These are phyloP conservation scores for Lactuca sativa DNA, from an alignment of 129 eudicot species.

Conservation along the genomic window DNA sequence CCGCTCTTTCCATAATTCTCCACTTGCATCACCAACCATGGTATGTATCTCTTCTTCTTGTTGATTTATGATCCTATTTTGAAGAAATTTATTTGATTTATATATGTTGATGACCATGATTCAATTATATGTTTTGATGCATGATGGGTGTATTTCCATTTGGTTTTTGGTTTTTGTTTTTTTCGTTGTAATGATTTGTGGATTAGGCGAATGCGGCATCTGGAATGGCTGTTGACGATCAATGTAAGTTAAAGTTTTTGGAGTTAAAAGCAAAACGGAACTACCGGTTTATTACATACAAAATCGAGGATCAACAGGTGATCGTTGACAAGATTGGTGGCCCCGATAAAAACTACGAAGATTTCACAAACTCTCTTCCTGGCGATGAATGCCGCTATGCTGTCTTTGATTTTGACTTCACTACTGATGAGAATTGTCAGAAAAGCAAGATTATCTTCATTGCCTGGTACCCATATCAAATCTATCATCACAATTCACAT, in stretches of 20 bases:
- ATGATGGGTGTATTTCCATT: neutral
- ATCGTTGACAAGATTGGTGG: conserved; percentile 74
- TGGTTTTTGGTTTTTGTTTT: neutral
- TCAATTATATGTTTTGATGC: neutral
- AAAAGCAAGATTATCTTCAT: conserved; percentile 91
- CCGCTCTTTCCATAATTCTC: conserved; percentile 21
- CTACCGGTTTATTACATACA: conserved; percentile 64
- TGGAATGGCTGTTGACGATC: conserved; percentile 82
- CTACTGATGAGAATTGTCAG: conserved; percentile 76
- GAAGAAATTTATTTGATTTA: neutral
- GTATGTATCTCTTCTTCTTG: conserved; percentile 34
- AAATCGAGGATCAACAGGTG: conserved; percentile 72
- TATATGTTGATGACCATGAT: conserved; percentile 6
- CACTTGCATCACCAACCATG: conserved; percentile 41
- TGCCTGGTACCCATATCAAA: conserved; percentile 54
- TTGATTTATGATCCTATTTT: neutral
- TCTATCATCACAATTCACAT: neutral
- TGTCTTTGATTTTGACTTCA: conserved; percentile 80
- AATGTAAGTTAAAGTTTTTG: conserved; percentile 71
- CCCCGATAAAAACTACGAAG: conserved; percentile 66
- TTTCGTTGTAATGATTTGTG: conserved; percentile 25
- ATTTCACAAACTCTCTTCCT: conserved; percentile 74
- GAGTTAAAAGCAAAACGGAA: conserved; percentile 66
- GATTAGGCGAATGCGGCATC: conserved; percentile 78
- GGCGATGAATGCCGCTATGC: conserved; percentile 87